Conservation (phyloP, 805 yeast species). For the Metschnikowia peoriensis region DNA sequence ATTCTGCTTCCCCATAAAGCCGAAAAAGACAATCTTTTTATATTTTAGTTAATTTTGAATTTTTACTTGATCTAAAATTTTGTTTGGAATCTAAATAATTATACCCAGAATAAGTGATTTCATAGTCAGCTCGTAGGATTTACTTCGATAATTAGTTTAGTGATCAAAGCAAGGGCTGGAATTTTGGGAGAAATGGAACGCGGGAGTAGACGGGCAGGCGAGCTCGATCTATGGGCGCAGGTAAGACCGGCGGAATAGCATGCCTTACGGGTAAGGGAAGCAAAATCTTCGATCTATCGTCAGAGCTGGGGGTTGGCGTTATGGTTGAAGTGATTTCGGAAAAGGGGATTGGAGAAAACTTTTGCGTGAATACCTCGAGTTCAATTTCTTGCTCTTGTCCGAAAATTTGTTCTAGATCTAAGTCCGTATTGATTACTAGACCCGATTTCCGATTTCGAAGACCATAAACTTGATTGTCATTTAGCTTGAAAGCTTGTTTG, state of each 20-base stretch:
- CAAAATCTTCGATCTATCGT: constrained; percentile 26
- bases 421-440: constrained; percentile 28
- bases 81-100: background rate
- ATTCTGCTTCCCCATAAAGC: too few relatives aligned
- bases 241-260: constrained; percentile 16
- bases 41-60: too few relatives aligned
- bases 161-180: constrained; percentile 16
- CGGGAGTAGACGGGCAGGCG: constrained; percentile 6
- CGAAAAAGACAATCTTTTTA: too few relatives aligned
- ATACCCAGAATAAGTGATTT: background rate
- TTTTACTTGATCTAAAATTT: too few relatives aligned
- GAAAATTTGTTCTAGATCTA: constrained; percentile 40
- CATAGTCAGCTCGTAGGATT: too few relatives aligned
- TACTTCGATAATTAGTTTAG: background rate
- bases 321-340: constrained; percentile 36
- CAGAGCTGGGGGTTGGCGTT: constrained; percentile 17
- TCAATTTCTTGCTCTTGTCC: constrained; percentile 29
- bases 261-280: constrained; percentile 34
- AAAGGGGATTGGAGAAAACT: constrained; percentile 34
- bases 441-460: constrained; percentile 28
- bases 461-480: constrained; percentile 22
- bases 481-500: constrained; percentile 59
- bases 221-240: constrained; percentile 8
- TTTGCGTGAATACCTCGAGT: constrained; percentile 37
- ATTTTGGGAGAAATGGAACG: constrained; percentile 12